Evolutionary conservation across 495 filamentous ascomycete species (phyloP).

Genomic region (Aspergillus egyptiacus): DNA sequence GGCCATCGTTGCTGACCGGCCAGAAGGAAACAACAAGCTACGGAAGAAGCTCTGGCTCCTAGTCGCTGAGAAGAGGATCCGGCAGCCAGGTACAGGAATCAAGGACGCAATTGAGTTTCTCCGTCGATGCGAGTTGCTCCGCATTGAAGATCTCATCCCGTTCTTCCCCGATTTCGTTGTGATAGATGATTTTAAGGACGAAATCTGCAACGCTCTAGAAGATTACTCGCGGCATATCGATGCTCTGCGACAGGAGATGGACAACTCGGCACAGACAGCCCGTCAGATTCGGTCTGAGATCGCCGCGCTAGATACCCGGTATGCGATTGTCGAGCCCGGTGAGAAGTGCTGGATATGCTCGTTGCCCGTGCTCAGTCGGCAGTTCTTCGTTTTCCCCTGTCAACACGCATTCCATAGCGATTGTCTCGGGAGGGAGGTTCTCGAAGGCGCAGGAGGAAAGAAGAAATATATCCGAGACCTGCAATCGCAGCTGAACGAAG

Average conservation of each 20-base stretch:
- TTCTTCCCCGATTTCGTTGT: slow-evolving; percentile 99
- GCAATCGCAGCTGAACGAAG: slow-evolving; percentile 71
- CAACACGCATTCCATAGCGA: slow-evolving; percentile 97
- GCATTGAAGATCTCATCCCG: slow-evolving; percentile 93
- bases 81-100: slow-evolving; percentile 69
- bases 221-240: slow-evolving; percentile 89
- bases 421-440: slow-evolving; percentile 76
- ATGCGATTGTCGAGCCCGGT: slow-evolving; percentile 94
- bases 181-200: slow-evolving; percentile 97
- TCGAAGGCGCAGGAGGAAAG: slow-evolving; percentile 68
- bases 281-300: slow-evolving; percentile 85
- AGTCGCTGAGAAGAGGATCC: slow-evolving; percentile 87
- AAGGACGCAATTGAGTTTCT: slow-evolving; percentile 94
- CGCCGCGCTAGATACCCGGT: slow-evolving; percentile 72
- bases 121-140: slow-evolving; percentile 80
- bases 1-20: slow-evolving; percentile 80
- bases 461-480: slow-evolving; percentile 76
- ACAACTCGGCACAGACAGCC: slow-evolving; percentile 80
- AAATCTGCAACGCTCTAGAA: slow-evolving; percentile 90
- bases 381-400: slow-evolving; percentile 98
- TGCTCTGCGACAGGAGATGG: slow-evolving; percentile 87
- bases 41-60: slow-evolving; percentile 93
- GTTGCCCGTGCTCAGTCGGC: slow-evolving; percentile 74
- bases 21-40: slow-evolving; percentile 66
- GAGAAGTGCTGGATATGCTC: slow-evolving; percentile 88